Evolutionary conservation across 2,329 filamentous ascomycete species (phyloP).

Genomic region (Botrytis hyacinthi): DNA sequence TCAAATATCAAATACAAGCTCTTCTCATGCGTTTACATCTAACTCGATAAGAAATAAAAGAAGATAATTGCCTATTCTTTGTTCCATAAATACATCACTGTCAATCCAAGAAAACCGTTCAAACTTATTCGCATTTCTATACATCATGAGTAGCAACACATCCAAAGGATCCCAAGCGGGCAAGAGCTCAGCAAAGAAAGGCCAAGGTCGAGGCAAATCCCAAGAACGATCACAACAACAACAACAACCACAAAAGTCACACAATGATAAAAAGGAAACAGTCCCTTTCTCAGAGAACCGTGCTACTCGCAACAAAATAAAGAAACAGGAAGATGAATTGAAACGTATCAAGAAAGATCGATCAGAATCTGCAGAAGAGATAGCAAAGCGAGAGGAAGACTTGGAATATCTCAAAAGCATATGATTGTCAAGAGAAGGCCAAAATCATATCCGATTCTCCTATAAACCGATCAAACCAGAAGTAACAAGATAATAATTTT

Average conservation of each 20-base stretch:
- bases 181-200: too few relatives aligned
- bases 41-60: neutral
- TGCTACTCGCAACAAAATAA: too few relatives aligned
- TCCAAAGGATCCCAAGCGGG: neutral
- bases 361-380: too few relatives aligned
- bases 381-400: too few relatives aligned
- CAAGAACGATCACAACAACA: too few relatives aligned
- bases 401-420: rapidly evolving
- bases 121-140: neutral
- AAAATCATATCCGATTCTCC: neutral
- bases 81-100: neutral
- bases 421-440: neutral
- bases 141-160: neutral
- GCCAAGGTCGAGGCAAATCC: neutral
- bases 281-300: too few relatives aligned
- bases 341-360: rapidly evolving
- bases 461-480: neutral
- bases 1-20: neutral
- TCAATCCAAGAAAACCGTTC: neutral
- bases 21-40: neutral
- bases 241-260: too few relatives aligned
- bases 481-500: rapidly evolving
- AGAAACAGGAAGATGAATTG: rapidly evolving
- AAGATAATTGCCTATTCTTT: neutral
- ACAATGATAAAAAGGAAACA: too few relatives aligned